Evolutionary conservation across 139 green algal species (phyloP).

Genomic region (Coccomyxa sp.): DNA sequence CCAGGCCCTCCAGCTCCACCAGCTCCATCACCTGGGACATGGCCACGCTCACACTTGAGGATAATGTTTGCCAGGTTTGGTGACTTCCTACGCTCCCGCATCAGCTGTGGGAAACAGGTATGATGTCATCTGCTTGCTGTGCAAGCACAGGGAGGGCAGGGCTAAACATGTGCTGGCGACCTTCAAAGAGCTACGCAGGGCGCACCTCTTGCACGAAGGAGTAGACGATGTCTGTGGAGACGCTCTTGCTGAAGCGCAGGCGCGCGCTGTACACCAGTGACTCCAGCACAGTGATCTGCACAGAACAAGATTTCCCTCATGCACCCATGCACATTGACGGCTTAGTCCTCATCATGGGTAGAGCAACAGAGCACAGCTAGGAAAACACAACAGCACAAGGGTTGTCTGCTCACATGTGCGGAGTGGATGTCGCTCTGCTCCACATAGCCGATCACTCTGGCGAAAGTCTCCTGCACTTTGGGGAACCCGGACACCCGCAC

Average conservation of each 20-base stretch:
- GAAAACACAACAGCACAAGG: not conserved
- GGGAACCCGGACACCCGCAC: constrained; percentile 50
- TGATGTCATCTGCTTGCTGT: too few species aligned
- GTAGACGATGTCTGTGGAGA: constrained; percentile 19
- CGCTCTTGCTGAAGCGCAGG: constrained; percentile 42
- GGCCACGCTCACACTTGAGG: too few species aligned
- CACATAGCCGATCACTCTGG: constrained; percentile 18
- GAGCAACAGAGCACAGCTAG: not conserved
- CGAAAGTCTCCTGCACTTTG: constrained; percentile 42
- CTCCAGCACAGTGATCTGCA: constrained; percentile 44
- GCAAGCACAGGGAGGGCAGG: too few species aligned
- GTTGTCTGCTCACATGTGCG: constrained; percentile 6
- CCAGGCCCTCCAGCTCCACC: constrained; percentile 49
- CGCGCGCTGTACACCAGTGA: constrained; percentile 38
- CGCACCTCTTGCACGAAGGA: constrained; percentile 43
- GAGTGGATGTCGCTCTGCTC: constrained; percentile 47
- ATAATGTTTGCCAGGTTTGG: too few species aligned
- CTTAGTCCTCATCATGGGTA: not conserved
- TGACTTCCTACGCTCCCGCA: too few species aligned
- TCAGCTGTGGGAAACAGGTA: too few species aligned
- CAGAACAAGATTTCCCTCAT: not conserved
- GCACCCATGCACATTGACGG: not conserved
- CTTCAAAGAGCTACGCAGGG: not conserved
- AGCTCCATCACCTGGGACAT: constrained; percentile 48
- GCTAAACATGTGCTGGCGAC: too few species aligned